Conservation (phyloP, 1,284 basidiomycete species). For the Sporisorium scitamineum region DNA sequence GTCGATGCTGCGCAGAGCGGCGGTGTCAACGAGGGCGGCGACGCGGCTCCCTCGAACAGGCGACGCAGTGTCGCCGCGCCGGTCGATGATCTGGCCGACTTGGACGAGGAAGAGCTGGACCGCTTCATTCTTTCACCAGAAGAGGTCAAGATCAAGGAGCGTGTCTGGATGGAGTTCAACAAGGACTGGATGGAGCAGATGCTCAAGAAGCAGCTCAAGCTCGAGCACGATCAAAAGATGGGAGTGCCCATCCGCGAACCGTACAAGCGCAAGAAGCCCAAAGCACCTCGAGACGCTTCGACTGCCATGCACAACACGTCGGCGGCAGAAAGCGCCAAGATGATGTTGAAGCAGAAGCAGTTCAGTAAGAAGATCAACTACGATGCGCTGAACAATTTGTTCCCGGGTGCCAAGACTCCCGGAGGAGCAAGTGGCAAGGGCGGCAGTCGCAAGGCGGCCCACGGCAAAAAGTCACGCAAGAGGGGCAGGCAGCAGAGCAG, state of each 20-base stretch:
- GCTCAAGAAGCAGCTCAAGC: constrained; percentile 65
- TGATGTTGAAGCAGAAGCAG: constrained; percentile 66
- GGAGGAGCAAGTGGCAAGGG: constrained; percentile 23
- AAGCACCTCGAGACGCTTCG: constrained; percentile 58
- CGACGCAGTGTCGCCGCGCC: constrained; percentile 18
- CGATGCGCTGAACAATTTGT: constrained; percentile 64
- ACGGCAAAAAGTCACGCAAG: constrained; percentile 16
- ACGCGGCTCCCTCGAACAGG: constrained; percentile 10
- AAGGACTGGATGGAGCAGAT: constrained; percentile 87
- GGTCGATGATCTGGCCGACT: constrained; percentile 54
- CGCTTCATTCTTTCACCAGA: constrained; percentile 82
- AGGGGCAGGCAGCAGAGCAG: constrained; percentile 33
- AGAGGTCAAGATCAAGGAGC: constrained; percentile 89
- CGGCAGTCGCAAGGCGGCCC: constrained; percentile 11
- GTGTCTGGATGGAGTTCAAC: constrained; percentile 97
- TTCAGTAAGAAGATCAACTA: constrained; percentile 68
- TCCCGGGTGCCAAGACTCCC: constrained; percentile 50
- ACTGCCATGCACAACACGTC: constrained; percentile 60
- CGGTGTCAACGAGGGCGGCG: constrained; percentile 33
- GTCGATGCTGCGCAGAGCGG: constrained; percentile 6
- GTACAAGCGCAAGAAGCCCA: constrained; percentile 61
- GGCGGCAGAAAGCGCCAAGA: constrained; percentile 65
- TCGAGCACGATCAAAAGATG: constrained; percentile 65
- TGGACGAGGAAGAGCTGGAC: constrained; percentile 95
- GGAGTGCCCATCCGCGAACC: constrained; percentile 58